Evolutionary conservation across 2,329 filamentous ascomycete genomes (phyloP).

Genomic region (Elsinoe perseae): DNA sequence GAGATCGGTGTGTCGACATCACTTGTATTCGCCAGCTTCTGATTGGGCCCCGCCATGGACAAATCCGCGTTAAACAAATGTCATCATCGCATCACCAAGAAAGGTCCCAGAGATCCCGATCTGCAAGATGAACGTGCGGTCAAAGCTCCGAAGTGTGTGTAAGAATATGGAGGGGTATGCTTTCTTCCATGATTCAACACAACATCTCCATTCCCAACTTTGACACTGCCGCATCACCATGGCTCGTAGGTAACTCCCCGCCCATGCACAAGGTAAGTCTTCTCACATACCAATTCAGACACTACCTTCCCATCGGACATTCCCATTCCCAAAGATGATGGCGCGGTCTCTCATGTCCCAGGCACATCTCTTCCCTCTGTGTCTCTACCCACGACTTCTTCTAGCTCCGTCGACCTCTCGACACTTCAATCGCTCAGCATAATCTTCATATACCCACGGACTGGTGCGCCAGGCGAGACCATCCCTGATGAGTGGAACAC

Average conservation of each 20-base stretch:
- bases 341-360: conserved; percentile 33
- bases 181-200: neutral
- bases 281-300: conserved; percentile 8
- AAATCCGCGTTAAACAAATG: conserved; percentile 3
- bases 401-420: conserved; percentile 28
- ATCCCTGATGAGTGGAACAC: conserved; percentile 37
- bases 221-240: neutral
- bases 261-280: neutral
- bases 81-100: conserved; percentile 11
- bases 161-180: neutral
- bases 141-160: neutral
- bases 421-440: conserved; percentile 33
- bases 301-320: conserved; percentile 29
- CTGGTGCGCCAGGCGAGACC: conserved; percentile 33
- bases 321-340: conserved; percentile 35
- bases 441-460: conserved; percentile 38
- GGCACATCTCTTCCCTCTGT: conserved; percentile 28
- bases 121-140: conserved; percentile 8
- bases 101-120: conserved; percentile 1
- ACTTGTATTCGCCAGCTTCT: conserved; percentile 7
- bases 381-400: conserved; percentile 29
- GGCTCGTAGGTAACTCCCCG: conserved; percentile 9
- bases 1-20: conserved; percentile 12
- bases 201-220: neutral
- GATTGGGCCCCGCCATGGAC: conserved; percentile 9